These are phyloP conservation scores for Kurtzmaniella quercitrusa DNA, from an alignment of 1,139 yeast species.

Conservation along the genomic window DNA sequence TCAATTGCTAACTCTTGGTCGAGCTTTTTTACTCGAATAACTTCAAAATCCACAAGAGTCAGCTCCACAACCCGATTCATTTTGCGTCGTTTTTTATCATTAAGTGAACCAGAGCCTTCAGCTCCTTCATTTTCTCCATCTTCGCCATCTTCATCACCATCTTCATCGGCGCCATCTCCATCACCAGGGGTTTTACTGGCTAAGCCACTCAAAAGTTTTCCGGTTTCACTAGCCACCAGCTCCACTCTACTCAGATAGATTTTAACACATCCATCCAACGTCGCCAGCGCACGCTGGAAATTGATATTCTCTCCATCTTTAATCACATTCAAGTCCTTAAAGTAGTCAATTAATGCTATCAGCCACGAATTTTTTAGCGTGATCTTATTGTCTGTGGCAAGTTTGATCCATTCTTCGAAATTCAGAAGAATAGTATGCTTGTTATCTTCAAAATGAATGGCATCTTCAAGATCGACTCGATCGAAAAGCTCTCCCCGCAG, in stretches of 20 bases:
- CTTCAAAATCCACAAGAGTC: conserved; percentile 51
- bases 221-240: conserved; percentile 88
- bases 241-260: conserved; percentile 64
- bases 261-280: conserved; percentile 39
- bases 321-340: conserved; percentile 47
- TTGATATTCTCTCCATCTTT: conserved; percentile 42
- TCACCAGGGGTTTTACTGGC: conserved; percentile 26
- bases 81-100: conserved; percentile 29
- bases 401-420: conserved; percentile 86
- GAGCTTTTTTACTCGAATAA: conserved; percentile 61
- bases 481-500: conserved; percentile 8
- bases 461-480: conserved; percentile 23
- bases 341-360: conserved; percentile 83
- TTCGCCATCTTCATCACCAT: conserved; percentile 13
- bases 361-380: conserved; percentile 65
- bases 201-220: conserved; percentile 75
- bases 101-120: conserved; percentile 13
- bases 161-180: conserved; percentile 15
- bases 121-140: conserved; percentile 16
- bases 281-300: conserved; percentile 40
- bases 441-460: conserved; percentile 43
- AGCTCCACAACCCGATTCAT: conserved; percentile 40
- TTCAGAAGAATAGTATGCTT: conserved; percentile 49
- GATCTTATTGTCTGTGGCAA: conserved; percentile 84
- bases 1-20: conserved; percentile 80